Evolutionary conservation across 176 grass and related monocot species (phyloP).

Genomic region (Pontederia paniculata): DNA sequence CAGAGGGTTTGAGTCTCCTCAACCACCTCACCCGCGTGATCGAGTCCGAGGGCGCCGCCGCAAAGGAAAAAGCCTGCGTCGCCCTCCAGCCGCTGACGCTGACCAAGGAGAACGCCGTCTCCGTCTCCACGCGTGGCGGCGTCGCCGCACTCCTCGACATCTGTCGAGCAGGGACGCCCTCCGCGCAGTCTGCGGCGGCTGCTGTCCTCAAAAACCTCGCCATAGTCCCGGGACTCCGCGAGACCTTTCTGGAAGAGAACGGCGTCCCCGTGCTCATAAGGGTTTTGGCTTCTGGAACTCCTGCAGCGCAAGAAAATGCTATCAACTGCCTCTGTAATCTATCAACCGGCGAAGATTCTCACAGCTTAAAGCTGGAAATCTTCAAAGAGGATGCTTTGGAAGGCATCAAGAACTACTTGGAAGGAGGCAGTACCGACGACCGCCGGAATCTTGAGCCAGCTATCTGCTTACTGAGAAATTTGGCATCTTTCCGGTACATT

Average conservation of each 20-base stretch:
- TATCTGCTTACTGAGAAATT: conserved; percentile 53
- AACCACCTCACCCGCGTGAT: conserved; percentile 9
- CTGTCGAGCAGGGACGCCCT: conserved; percentile 38
- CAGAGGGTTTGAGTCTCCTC: conserved; percentile 5
- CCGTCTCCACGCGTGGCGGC: conserved; percentile 44
- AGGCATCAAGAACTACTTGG: conserved; percentile 50
- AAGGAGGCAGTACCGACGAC: conserved; percentile 22
- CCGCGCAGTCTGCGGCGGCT: conserved; percentile 49
- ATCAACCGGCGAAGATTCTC: conserved; percentile 40
- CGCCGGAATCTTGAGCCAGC: conserved; percentile 38
- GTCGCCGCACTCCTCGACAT: conserved; percentile 56
- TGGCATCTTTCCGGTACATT: conserved; percentile 59
- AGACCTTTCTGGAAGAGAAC: conserved; percentile 44
- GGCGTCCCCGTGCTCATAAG: conserved; percentile 37
- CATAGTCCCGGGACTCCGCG: conserved; percentile 30
- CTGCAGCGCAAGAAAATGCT: conserved; percentile 44
- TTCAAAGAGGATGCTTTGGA: conserved; percentile 64
- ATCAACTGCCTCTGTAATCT: conserved; percentile 60
- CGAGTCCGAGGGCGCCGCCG: conserved; percentile 12
- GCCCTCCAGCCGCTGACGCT: conserved; percentile 47
- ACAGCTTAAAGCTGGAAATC: conserved; percentile 40
- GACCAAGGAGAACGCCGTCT: conserved; percentile 27
- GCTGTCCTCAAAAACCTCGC: conserved; percentile 61
- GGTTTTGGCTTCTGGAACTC: conserved; percentile 45
- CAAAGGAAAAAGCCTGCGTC: conserved; percentile 27